Evolutionary conservation across 148 eudicot species (phyloP).

Genomic region (Nyssa sinensis): DNA sequence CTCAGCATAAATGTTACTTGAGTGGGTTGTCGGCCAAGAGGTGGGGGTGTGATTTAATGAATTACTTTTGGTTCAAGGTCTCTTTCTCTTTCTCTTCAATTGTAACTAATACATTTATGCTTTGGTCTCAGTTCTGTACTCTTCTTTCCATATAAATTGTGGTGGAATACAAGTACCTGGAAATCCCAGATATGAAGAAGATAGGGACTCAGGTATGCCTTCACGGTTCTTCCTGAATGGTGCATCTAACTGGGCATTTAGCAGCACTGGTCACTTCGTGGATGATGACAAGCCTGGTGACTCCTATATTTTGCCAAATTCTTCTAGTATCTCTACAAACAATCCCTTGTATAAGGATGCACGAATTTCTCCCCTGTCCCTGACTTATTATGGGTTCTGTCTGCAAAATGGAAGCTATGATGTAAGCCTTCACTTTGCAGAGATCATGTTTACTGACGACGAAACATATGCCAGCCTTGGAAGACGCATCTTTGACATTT

Average conservation of each 20-base stretch:
- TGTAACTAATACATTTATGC: neutral
- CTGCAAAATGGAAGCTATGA: slow-evolving; percentile 24
- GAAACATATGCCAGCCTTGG: no score
- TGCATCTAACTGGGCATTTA: slow-evolving; percentile 25
- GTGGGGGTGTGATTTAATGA: no score
- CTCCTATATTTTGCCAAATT: neutral
- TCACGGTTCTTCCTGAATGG: slow-evolving; percentile 11
- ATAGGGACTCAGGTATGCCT: slow-evolving; percentile 11
- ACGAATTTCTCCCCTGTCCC: slow-evolving; percentile 31
- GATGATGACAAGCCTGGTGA: slow-evolving; percentile 10
- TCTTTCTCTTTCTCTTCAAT: no score
- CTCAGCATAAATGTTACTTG: no score
- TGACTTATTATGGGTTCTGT: no score
- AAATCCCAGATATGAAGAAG: slow-evolving; percentile 14
- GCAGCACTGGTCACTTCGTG: slow-evolving; percentile 39
- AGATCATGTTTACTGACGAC: slow-evolving; percentile 25
- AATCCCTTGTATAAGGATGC: slow-evolving; percentile 24
- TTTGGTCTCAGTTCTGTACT: slow-evolving; percentile 13
- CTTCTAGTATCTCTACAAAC: slow-evolving; percentile 7
- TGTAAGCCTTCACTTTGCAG: slow-evolving; percentile 36
- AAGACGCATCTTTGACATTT: slow-evolving; percentile 33
- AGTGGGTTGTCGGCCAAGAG: no score
- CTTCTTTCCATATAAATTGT: no score
- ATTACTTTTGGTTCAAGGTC: no score
- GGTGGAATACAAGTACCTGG: neutral